Conservation (phyloP, 1,139 yeast genomes). For the Saccharomyces hybrid region DNA sequence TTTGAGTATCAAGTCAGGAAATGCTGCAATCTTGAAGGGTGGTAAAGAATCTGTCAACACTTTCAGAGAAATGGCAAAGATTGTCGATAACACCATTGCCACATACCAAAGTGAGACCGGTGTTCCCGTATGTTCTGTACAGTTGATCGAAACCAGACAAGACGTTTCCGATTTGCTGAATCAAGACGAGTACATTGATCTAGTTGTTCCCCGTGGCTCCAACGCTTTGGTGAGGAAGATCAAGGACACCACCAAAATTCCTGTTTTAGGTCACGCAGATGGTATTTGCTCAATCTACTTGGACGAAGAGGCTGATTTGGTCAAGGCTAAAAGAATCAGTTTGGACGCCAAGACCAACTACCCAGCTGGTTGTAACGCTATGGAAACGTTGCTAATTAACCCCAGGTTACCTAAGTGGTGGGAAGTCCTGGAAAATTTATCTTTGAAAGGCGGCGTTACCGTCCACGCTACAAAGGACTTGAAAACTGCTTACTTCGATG, state of each 20-base stretch:
- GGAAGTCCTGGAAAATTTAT: slow-evolving; percentile 40
- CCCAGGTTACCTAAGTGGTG: slow-evolving; percentile 41
- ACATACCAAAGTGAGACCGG: slow-evolving; percentile 41
- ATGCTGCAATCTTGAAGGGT: slow-evolving; percentile 93
- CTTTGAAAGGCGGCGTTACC: slow-evolving; percentile 61
- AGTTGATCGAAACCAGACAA: slow-evolving; percentile 78
- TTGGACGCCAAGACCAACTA: slow-evolving; percentile 91
- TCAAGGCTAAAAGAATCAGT: slow-evolving; percentile 64
- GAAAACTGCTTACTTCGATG: slow-evolving; percentile 22
- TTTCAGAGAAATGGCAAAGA: slow-evolving; percentile 71
- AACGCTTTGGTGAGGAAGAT: slow-evolving; percentile 82
- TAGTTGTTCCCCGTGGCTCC: slow-evolving; percentile 96
- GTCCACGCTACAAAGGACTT: slow-evolving; percentile 59
- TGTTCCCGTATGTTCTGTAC: slow-evolving; percentile 76
- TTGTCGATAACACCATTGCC: slow-evolving; percentile 54
- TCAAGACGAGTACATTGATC: slow-evolving; percentile 85
- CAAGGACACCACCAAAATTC: slow-evolving; percentile 82
- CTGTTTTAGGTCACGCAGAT: slow-evolving; percentile 97
- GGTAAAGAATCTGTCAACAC: slow-evolving; percentile 90
- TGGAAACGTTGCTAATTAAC: slow-evolving; percentile 73
- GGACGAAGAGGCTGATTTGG: slow-evolving; percentile 66
- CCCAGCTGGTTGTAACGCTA: slow-evolving; percentile 98
- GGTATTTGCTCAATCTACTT: slow-evolving; percentile 89
- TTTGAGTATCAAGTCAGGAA: slow-evolving; percentile 89
- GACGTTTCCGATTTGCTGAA: slow-evolving; percentile 78